A percentile compares a stretch with the other conserved stretches of the same genome.
These are phyloP conservation scores for Austropuccinia psidii DNA, from an alignment of 1,284 basidiomycete species.

Conservation along the genomic window DNA sequence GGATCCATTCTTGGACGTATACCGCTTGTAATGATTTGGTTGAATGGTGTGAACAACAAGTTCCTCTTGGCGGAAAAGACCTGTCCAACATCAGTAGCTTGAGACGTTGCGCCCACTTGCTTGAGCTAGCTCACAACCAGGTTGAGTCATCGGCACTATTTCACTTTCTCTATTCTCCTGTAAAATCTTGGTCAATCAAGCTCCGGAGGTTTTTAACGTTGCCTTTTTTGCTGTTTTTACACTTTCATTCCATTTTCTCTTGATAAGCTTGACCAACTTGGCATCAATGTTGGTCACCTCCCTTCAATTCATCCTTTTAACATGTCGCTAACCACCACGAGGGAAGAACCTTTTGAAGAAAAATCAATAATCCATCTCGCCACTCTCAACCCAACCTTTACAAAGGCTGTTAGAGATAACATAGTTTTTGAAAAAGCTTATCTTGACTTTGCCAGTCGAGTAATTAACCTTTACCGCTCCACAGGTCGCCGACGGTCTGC, in stretches of 20 bases:
- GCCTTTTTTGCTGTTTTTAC: constrained; percentile 17
- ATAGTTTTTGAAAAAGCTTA: constrained; percentile 44
- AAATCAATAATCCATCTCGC: neutral
- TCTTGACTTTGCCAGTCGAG: constrained; percentile 59
- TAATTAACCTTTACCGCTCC: constrained; percentile 70
- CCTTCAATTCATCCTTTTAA: constrained; percentile 66
- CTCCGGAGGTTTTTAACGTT: constrained; percentile 4
- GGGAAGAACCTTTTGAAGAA: constrained; percentile 37
- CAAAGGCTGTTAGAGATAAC: constrained; percentile 13
- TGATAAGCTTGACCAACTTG: constrained; percentile 68
- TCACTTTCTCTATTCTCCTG: neutral
- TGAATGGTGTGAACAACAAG: constrained; percentile 73
- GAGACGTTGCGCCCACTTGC: constrained; percentile 62
- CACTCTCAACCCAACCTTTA: neutral
- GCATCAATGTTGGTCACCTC: constrained; percentile 63
- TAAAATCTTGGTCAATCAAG: neutral
- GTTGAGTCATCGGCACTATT: constrained; percentile 49
- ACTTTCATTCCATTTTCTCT: neutral
- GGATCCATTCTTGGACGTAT: constrained; percentile 77
- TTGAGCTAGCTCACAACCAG: constrained; percentile 71
- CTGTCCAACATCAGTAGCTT: constrained; percentile 45
- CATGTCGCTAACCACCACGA: constrained; percentile 47
- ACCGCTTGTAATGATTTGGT: constrained; percentile 80
- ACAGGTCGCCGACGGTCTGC: constrained; percentile 74
- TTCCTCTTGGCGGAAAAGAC: constrained; percentile 53